Evolutionary conservation across 257 asterid genomes (phyloP).

Genomic region (Ophiorrhiza pumila): DNA sequence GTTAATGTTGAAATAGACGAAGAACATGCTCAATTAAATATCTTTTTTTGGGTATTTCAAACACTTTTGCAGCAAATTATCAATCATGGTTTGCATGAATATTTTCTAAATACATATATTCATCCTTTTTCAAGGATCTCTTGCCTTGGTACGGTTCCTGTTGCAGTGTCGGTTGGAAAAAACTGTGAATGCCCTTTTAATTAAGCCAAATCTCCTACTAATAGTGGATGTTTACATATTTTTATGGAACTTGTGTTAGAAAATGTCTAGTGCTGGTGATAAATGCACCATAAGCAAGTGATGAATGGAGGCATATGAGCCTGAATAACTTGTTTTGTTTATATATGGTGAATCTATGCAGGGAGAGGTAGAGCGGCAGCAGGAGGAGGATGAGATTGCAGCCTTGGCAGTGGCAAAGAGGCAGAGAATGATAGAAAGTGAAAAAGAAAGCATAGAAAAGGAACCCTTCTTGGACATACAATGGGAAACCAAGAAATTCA

Average conservation of each 20-base stretch:
- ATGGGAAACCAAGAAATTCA: conserved; percentile 34
- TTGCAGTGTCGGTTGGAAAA: background rate
- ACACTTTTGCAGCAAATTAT: background rate
- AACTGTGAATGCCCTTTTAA: background rate
- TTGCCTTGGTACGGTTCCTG: background rate
- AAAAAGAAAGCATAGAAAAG: conserved; percentile 33
- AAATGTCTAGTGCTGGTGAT: background rate
- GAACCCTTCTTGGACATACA: conserved; percentile 26
- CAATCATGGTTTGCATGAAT: background rate
- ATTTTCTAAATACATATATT: background rate
- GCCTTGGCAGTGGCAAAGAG: conserved; percentile 29
- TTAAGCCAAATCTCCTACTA: background rate
- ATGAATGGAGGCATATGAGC: too few relatives aligned
- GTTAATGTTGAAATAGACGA: background rate
- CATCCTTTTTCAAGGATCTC: background rate
- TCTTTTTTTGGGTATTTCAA: background rate
- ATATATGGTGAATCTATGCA: conserved; percentile 12
- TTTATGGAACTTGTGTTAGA: background rate
- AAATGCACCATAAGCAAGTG: background rate
- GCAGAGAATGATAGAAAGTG: conserved; percentile 33
- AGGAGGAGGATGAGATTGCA: conserved; percentile 28
- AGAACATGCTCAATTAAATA: background rate
- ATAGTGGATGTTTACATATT: too few relatives aligned
- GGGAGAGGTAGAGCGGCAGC: conserved; percentile 32
- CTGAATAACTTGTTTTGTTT: too few relatives aligned